Conservation (phyloP, 441 rosid genomes). For the Metrosideros polymorpha region DNA sequence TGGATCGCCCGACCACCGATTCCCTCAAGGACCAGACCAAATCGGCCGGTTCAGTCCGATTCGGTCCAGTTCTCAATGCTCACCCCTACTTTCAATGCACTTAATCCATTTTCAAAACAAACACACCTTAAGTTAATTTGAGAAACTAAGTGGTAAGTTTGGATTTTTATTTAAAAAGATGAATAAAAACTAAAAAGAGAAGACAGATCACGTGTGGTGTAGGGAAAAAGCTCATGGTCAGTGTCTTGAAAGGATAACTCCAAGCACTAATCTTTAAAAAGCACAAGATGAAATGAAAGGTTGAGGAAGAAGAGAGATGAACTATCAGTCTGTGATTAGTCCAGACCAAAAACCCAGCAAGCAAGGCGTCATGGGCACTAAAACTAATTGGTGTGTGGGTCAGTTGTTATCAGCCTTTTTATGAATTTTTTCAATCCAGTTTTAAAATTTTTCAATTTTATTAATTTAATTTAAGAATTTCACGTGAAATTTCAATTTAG, state of each 20-base stretch:
- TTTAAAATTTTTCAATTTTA: neutral
- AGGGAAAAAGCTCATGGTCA: neutral
- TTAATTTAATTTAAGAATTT: neutral
- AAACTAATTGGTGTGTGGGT: neutral
- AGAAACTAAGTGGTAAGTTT: neutral
- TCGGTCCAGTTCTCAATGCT: no score
- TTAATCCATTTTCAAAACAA: no score
- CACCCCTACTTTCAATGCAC: no score
- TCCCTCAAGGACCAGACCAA: no score
- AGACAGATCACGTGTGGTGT: neutral
- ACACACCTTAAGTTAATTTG: neutral
- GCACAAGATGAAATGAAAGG: neutral
- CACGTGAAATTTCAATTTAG: rapidly evolving
- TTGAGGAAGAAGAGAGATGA: neutral
- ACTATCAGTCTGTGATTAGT: neutral
- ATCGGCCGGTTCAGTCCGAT: no score
- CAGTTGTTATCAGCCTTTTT: neutral
- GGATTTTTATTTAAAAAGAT: neutral
- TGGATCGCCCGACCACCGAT: no score
- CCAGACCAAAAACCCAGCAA: neutral
- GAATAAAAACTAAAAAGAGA: neutral
- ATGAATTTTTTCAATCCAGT: no score
- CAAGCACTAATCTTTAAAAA: neutral
- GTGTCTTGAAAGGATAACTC: neutral
- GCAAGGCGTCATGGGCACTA: neutral